Evolutionary conservation across 345 rosid species (phyloP).

Genomic region (Rubroshorea leprosula): DNA sequence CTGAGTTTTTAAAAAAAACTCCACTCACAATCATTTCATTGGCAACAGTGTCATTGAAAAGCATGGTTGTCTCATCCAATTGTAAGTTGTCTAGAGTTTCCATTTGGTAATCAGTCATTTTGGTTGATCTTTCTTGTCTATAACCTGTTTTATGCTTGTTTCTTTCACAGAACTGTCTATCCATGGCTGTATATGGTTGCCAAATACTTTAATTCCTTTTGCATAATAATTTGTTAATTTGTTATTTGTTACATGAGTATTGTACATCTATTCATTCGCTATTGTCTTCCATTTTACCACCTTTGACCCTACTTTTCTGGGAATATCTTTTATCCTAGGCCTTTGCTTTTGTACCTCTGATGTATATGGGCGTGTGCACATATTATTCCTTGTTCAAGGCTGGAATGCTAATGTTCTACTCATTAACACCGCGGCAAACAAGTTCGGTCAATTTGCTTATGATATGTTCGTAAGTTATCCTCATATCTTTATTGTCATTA

Average conservation of each 20-base stretch:
- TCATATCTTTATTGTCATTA: constrained; percentile 2
- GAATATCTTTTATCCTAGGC: constrained; percentile 42
- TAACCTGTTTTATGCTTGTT: constrained; percentile 5
- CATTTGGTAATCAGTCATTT: neutral
- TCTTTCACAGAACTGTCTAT: neutral
- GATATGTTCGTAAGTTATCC: constrained; percentile 93
- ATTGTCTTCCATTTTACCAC: neutral
- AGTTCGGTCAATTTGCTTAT: constrained; percentile 95
- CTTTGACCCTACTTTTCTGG: neutral
- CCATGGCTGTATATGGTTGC: neutral
- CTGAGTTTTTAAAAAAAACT: neutral
- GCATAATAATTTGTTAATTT: neutral
- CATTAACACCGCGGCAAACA: constrained; percentile 92
- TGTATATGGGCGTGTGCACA: constrained; percentile 98
- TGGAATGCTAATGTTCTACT: constrained; percentile 98
- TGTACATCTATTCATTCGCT: neutral
- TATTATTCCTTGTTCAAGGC: constrained; percentile 89
- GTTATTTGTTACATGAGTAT: neutral
- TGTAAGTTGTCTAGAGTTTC: neutral
- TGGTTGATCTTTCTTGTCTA: neutral
- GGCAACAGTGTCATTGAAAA: neutral
- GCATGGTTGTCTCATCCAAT: neutral
- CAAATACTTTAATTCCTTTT: neutral
- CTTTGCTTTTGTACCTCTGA: constrained; percentile 85
- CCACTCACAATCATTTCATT: neutral